These are phyloP conservation scores for Apiospora kogelbergensis DNA, from an alignment of 2,329 filamentous ascomycete genomes.

Conservation along the genomic window DNA sequence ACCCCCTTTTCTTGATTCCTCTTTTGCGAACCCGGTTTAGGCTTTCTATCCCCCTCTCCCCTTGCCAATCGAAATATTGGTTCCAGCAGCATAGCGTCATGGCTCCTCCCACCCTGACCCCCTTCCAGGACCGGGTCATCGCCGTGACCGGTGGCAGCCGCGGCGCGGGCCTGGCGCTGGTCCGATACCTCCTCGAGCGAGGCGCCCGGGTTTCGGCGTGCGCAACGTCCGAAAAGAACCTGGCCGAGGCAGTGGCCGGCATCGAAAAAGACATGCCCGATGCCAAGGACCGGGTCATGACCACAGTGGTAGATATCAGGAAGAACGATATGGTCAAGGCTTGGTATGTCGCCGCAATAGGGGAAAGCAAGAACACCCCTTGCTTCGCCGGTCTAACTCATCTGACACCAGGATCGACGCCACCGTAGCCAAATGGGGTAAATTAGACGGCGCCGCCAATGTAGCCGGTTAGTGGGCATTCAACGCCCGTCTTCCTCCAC, in stretches of 20 bases:
- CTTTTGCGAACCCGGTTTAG: not conserved
- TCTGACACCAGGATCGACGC: slow-evolving; percentile 27
- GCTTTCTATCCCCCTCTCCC: no score
- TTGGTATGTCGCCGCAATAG: slow-evolving; percentile 15
- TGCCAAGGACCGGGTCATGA: slow-evolving; percentile 11
- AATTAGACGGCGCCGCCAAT: slow-evolving; percentile 34
- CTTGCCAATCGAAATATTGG: no score
- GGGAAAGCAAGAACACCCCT: not conserved
- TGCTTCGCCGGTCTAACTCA: not conserved
- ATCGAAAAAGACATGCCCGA: slow-evolving; percentile 25
- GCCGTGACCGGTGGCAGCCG: slow-evolving; percentile 1
- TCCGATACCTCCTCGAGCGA: slow-evolving; percentile 18
- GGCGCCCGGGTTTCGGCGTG: slow-evolving; percentile 32
- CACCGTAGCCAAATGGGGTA: slow-evolving; percentile 28
- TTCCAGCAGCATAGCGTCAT: not conserved
- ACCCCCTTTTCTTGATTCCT: no score
- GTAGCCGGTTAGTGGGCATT: slow-evolving; percentile 27
- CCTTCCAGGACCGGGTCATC: not conserved
- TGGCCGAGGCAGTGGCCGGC: slow-evolving; percentile 24
- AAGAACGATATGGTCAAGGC: slow-evolving; percentile 29
- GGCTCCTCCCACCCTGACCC: not conserved
- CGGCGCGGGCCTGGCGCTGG: slow-evolving; percentile 6
- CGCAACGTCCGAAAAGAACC: slow-evolving; percentile 25
- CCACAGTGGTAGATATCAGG: slow-evolving; percentile 27
- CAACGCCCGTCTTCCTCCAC: no score